Base-by-base conservation (phyloP, 371 early-diverging fungal species). In the Syncephalis fuscata region DNA sequence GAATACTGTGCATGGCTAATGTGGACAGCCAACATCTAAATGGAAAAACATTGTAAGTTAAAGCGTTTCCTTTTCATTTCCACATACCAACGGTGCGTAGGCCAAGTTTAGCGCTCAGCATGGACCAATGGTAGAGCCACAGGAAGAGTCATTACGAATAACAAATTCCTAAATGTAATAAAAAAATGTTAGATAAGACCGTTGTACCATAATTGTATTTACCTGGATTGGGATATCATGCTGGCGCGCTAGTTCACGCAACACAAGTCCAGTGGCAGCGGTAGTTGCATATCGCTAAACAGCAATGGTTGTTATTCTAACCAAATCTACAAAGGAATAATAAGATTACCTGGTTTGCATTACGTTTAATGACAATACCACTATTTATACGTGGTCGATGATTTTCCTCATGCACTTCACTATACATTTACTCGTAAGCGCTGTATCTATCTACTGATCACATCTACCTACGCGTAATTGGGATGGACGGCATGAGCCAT, bases 51-150 rank as follows among this genome's bases (percentile, higher is more conserved):
- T 40, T 32, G 37, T 37, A 14, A 43, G 20, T 23, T 19, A 37
- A 40, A 15, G 4, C 4, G 32, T 11, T 4, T 7, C 32, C 7
- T 7, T 32, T 32, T 39, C 16, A 1, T 22, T 26, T 9, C 16
- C 42, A 47, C 60, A 57, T 73, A 80, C 85, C 87, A 56, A 95
- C 68, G 11, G 97, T 94, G 53, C 93, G 78, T 49, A 97, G 64
- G n/a, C 97, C 97, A 24, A 94, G 71, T 56, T 91, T 83, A 14
- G 92, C 82, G 55, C 82, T 82, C 27, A 97, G 67, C 79, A 97
- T 39, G 97, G 97, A 0, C 97, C 95, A 58, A 97, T 97, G 20
- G 95, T 93, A 24, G 85, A 82, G 2, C 94, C 96, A 59, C 94
- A 93, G 9, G 91, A 73, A 43, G 79, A 80, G 59, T 97, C 97